Evolutionary conservation across 2,329 filamentous ascomycete species (phyloP).

Genomic region (Blumeria hordei): DNA sequence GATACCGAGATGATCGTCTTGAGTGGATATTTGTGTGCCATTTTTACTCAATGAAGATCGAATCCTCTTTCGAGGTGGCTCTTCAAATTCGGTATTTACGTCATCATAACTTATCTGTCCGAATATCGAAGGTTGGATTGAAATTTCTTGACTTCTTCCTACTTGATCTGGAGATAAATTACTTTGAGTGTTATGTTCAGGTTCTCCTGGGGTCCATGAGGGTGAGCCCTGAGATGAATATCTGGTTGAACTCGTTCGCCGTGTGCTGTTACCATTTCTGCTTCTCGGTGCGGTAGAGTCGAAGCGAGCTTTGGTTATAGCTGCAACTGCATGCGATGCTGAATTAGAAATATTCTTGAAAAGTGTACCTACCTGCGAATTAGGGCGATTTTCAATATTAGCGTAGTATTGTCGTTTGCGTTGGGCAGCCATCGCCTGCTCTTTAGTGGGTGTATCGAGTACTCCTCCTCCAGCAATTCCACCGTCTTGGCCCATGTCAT

Average conservation of each 20-base stretch:
- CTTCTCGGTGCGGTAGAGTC: slow-evolving; percentile 59
- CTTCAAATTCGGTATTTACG: slow-evolving; percentile 30
- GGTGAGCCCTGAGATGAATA: slow-evolving; percentile 43
- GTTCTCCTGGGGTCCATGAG: slow-evolving; percentile 42
- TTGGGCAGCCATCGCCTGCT: slow-evolving; percentile 92
- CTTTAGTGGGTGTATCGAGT: slow-evolving; percentile 89
- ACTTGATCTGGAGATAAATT: slow-evolving; percentile 55
- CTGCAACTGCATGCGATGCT: slow-evolving; percentile 77
- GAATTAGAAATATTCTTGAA: slow-evolving; percentile 94
- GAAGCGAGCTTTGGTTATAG: slow-evolving; percentile 87
- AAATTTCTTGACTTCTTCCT: slow-evolving; percentile 31
- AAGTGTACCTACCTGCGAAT: slow-evolving; percentile 58
- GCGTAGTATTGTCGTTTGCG: slow-evolving; percentile 78
- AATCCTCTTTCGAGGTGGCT: slow-evolving; percentile 63
- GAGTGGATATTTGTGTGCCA: slow-evolving; percentile 15
- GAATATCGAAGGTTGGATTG: slow-evolving; percentile 39
- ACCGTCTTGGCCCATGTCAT: slow-evolving; percentile 59
- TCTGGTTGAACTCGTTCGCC: slow-evolving; percentile 25
- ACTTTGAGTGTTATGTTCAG: slow-evolving; percentile 57
- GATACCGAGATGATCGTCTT: slow-evolving; percentile 21
- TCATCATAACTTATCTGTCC: slow-evolving; percentile 15
- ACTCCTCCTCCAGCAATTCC: slow-evolving; percentile 45
- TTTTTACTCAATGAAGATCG: slow-evolving; percentile 30
- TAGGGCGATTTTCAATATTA: slow-evolving; percentile 40
- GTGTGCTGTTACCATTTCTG: slow-evolving; percentile 26